These are phyloP conservation scores for Thymus quinquecostatus DNA, from an alignment of 257 asterid species.

Conservation along the genomic window DNA sequence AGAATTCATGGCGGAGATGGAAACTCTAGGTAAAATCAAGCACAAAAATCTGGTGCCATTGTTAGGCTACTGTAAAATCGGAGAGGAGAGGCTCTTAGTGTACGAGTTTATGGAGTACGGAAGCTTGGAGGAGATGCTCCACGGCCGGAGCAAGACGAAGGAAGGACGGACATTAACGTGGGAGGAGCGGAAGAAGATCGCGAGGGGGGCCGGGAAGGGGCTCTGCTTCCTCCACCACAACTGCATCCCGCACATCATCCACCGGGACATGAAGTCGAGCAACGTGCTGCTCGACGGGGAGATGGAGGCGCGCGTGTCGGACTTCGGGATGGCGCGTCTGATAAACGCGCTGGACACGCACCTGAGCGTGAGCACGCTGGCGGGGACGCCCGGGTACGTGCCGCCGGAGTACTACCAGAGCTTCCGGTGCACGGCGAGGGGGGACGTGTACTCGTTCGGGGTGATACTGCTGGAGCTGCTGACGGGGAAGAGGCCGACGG, in stretches of 20 bases:
- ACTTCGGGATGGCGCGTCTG: conserved; percentile 93
- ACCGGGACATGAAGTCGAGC: conserved; percentile 95
- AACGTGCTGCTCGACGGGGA: conserved; percentile 78
- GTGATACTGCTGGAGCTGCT: conserved; percentile 80
- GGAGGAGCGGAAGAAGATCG: conserved; percentile 88
- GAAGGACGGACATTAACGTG: conserved; percentile 56
- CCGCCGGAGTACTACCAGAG: conserved; percentile 98
- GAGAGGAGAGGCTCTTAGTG: conserved; percentile 85
- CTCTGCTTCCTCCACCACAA: conserved; percentile 93
- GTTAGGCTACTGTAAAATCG: conserved; percentile 84
- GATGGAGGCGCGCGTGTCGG: conserved; percentile 87
- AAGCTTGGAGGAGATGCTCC: conserved; percentile 87
- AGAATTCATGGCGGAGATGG: conserved; percentile 99
- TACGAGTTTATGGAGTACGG: conserved; percentile 88
- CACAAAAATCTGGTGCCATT: conserved; percentile 86
- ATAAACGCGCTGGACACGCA: conserved; percentile 93
- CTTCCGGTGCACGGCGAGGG: conserved; percentile 92
- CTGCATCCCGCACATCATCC: conserved; percentile 96
- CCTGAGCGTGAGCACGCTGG: conserved; percentile 83
- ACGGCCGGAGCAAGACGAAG: conserved; percentile 42
- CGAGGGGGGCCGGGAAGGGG: conserved; percentile 90
- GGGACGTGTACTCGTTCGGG: conserved; percentile 89
- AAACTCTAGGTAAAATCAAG: conserved; percentile 86
- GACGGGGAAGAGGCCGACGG: conserved; percentile 90
- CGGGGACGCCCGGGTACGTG: conserved; percentile 95